Percentiles rank a stretch among this genome's conserved stretches.
These are phyloP conservation scores for Solanum raphanifolium DNA, from an alignment of 257 asterid species.

Conservation along the genomic window DNA sequence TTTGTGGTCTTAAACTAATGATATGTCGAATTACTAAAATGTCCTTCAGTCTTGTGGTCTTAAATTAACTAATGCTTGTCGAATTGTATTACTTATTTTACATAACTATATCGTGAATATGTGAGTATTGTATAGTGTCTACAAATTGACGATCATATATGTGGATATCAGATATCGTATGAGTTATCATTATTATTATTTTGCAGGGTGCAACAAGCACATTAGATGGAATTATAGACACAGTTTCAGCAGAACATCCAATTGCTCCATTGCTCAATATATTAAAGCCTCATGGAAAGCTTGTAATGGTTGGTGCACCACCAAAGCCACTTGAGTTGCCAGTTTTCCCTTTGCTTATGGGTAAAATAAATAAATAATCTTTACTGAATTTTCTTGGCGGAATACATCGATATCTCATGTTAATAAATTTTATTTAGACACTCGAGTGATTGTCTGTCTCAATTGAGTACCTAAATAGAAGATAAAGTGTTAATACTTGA, in stretches of 20 bases:
- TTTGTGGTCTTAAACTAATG: neutral
- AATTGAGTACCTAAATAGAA: neutral
- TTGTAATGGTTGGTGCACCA: slow-evolving; percentile 22
- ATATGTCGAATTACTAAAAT: neutral
- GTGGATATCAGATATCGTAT: neutral
- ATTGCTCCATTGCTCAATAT: slow-evolving; percentile 8
- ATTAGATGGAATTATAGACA: slow-evolving; percentile 25
- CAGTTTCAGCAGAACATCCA: slow-evolving; percentile 23
- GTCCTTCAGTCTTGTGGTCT: neutral
- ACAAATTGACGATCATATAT: neutral
- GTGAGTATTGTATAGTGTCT: neutral
- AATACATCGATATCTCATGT: neutral
- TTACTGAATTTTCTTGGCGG: neutral
- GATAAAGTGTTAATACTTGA: neutral
- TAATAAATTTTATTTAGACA: neutral
- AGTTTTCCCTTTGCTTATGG: slow-evolving; percentile 5
- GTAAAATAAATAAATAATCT: neutral
- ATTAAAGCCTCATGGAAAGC: slow-evolving; percentile 18
- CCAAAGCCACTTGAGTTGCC: slow-evolving; percentile 17
- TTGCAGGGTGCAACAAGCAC: slow-evolving; percentile 17
- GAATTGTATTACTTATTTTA: neutral
- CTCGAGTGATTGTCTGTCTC: rapidly evolving
- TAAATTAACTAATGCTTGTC: neutral
- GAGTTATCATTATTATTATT: neutral
- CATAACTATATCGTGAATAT: neutral